Evolutionary conservation across 2,329 filamentous ascomycete genomes (phyloP).

Genomic region (Cyclaneusma minus): DNA sequence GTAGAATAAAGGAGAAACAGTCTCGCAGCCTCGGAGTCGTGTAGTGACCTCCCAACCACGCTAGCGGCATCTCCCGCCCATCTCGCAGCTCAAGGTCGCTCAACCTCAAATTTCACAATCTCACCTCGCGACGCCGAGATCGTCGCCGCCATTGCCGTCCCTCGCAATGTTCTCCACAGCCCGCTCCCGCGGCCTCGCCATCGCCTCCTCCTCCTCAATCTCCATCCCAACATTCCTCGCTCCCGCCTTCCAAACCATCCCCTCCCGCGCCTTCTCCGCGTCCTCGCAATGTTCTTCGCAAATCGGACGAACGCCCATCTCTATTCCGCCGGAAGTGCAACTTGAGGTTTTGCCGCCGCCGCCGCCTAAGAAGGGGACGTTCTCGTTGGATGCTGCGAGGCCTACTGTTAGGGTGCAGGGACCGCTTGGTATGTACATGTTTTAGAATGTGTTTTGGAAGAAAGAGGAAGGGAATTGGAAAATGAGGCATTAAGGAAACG

Average conservation of each 20-base stretch:
- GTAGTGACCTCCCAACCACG: too few species aligned
- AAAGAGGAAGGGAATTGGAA: conserved; percentile 1
- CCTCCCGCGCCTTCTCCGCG: conserved; percentile 51
- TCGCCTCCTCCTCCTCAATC: conserved; percentile 29
- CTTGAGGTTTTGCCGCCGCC: conserved; percentile 50
- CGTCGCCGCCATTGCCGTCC: too few species aligned
- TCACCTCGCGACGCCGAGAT: too few species aligned
- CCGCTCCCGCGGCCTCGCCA: conserved; percentile 41
- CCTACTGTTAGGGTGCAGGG: conserved; percentile 63
- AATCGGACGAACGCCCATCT: conserved; percentile 68
- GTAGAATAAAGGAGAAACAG: too few species aligned
- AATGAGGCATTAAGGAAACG: conserved; percentile 7
- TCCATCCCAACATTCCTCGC: conserved; percentile 59
- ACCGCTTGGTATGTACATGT: conserved; percentile 54
- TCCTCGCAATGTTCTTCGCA: conserved; percentile 57
- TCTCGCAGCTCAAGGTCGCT: too few species aligned
- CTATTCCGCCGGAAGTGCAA: conserved; percentile 71
- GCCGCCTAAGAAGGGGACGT: conserved; percentile 7
- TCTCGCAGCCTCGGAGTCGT: too few species aligned
- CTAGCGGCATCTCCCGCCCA: too few species aligned
- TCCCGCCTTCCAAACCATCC: conserved; percentile 45
- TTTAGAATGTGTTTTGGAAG: conserved; percentile 4
- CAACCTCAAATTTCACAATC: too few species aligned
- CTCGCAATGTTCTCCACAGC: conserved; percentile 51
- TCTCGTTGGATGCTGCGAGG: conserved; percentile 36